Base-by-base conservation (phyloP, 805 yeast species). In the Candida morakotiae region DNA sequence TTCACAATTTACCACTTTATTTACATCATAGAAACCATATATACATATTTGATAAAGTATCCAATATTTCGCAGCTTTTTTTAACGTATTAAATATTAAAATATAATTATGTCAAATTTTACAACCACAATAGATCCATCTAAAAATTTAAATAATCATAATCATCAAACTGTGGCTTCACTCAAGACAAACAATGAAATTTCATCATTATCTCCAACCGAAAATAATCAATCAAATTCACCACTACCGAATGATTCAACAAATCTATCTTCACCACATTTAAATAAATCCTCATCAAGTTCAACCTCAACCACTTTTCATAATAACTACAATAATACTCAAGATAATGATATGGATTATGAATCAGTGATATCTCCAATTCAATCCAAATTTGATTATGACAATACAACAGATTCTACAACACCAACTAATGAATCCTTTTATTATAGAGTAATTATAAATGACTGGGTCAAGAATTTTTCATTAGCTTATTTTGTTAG, bases 401-500 rank as follows among this genome's bases (percentile, higher is more conserved):
- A 13, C 4, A 28, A 22, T 16, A 4, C n/a, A 13, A 15, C 16
- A 13, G 6, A 4, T 5, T 4, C 28, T 10, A 4, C 20, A 4
- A 17, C 5, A 28, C n/a, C 31, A 9, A 10, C 23, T 18, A 7
- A 32, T 9, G 10, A 19, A 19, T 28, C 40, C 23, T 40, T 38
- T 27, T 31, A 17, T 13, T 29, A 22, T 2, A 26, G 44, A 10
- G 15, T 38, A 7, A 17, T 41, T 9, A 16, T 38, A n/a, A 23
- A 38, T 22, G 44, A 41, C 17, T 29, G 34, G 23, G 29, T 36
- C 3, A 31, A 38, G 17, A 52, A 52, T 15, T 64, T 62, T 40
- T 31, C 53, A 9, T 84, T 87, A 1, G 67, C 68, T 6, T 81
- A 80, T 71, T 87, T 81, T 59, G 81, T 83, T 18, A 67, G 78